Percentiles rank a stretch among this genome's conserved stretches.
Evolutionary conservation across 257 asterid genomes (phyloP).

Genomic region (Ilex asprella): DNA sequence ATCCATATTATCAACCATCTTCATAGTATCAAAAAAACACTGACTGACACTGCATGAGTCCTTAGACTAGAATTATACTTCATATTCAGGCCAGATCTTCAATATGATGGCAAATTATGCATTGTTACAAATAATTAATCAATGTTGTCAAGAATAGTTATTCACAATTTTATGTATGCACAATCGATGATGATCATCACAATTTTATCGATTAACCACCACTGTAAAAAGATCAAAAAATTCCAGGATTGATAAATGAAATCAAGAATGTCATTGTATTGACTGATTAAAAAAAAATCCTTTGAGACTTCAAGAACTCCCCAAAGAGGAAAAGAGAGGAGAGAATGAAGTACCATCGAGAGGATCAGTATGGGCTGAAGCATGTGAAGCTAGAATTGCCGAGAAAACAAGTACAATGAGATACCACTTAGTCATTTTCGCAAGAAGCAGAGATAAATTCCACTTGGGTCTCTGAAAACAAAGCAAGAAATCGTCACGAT

Average conservation of each 20-base stretch:
- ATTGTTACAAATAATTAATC: too few relatives aligned
- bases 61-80: too few relatives aligned
- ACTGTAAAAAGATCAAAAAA: background rate
- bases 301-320: background rate
- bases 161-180: too few relatives aligned
- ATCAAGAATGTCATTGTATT: too few relatives aligned
- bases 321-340: background rate
- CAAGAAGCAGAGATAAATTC: conserved; percentile 5
- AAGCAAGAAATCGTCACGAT: conserved; percentile 8
- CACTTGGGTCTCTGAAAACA: conserved; percentile 2
- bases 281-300: background rate
- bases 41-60: too few relatives aligned
- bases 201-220: background rate
- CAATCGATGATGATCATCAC: too few relatives aligned
- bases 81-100: too few relatives aligned
- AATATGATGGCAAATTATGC: too few relatives aligned
- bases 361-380: conserved; percentile 46
- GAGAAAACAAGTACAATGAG: conserved; percentile 25
- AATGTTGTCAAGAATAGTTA: too few relatives aligned
- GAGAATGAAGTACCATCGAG: conserved; percentile 37
- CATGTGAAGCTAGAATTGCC: conserved; percentile 26
- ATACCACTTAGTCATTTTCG: conserved; percentile 35
- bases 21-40: too few relatives aligned
- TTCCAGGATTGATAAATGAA: too few relatives aligned
- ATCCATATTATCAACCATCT: background rate